Evolutionary conservation across 306 rosid species (phyloP).

Genomic region (Crotalaria pallida): DNA sequence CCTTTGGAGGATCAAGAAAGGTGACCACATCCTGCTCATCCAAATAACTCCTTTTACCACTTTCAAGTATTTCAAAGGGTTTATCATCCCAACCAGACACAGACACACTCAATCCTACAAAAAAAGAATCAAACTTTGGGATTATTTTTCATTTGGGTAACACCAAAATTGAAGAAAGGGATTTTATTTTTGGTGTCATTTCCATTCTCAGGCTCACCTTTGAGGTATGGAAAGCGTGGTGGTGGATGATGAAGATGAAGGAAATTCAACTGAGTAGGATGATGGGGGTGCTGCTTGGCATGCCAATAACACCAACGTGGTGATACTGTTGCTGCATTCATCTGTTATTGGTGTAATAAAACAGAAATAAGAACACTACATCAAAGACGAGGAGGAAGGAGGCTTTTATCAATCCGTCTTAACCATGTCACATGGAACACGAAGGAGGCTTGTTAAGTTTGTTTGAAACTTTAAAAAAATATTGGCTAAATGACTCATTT

Average conservation of each 20-base stretch:
- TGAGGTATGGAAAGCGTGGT: not conserved
- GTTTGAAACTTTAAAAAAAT: too few species aligned
- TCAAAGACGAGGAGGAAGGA: too few species aligned
- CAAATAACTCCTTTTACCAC: constrained; percentile 49
- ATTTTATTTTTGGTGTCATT: not conserved
- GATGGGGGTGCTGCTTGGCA: not conserved
- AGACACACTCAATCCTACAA: constrained; percentile 34
- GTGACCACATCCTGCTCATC: constrained; percentile 76
- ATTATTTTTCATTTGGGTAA: not conserved
- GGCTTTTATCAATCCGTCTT: too few species aligned
- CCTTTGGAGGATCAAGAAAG: constrained; percentile 78
- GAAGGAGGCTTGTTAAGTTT: too few species aligned
- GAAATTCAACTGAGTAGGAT: constrained; percentile 1
- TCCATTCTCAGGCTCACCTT: constrained; percentile 29
- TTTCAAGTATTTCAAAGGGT: constrained; percentile 57
- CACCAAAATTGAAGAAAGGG: not conserved
- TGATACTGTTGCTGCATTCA: constrained; percentile 11
- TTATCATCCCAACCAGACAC: constrained; percentile 65
- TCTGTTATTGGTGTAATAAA: too few species aligned
- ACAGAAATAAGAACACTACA: too few species aligned
- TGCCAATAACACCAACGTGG: not conserved
- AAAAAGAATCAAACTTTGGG: not conserved
- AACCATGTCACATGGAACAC: too few species aligned
- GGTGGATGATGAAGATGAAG: not conserved
- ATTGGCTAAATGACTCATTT: too few species aligned